Percentiles rank a stretch among this genome's conserved stretches.
phyloP scores from a whole-genome alignment of 2,329 filamentous ascomycete species.

The Venturia asperata region DNA sequence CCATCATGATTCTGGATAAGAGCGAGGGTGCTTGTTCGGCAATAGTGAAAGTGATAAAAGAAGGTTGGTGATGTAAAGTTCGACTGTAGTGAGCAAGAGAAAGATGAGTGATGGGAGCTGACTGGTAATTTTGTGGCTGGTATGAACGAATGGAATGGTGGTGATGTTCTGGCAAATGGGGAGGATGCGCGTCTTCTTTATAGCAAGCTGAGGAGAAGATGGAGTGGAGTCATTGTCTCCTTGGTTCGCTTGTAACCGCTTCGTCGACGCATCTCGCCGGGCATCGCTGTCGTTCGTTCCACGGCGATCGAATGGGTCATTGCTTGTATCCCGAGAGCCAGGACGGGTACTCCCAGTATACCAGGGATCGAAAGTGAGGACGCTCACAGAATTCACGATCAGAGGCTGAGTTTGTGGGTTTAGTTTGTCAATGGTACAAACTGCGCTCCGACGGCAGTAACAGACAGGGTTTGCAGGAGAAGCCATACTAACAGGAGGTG shows the following conservation, averaged over 20 bases:
- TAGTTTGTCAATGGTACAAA: not conserved
- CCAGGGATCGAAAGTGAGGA: not conserved
- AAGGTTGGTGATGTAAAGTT: not conserved
- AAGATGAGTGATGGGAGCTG: not conserved
- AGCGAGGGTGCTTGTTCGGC: slow-evolving; percentile 10
- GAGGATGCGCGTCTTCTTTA: not conserved
- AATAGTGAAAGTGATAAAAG: not conserved
- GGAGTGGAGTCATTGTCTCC: not conserved
- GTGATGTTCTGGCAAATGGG: not conserved
- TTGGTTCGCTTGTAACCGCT: not conserved
- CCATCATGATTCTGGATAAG: slow-evolving; percentile 10
- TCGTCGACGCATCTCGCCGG: not conserved
- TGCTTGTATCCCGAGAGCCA: not conserved
- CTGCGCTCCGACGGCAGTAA: not conserved
- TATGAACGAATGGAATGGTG: not conserved
- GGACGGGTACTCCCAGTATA: not conserved
- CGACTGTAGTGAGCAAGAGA: not conserved
- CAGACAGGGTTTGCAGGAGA: not conserved
- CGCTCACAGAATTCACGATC: not conserved
- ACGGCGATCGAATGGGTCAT: not conserved
- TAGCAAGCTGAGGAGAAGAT: not conserved
- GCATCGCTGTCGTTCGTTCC: not conserved
- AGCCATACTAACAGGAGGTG: not conserved
- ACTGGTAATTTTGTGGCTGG: not conserved
- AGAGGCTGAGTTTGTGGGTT: not conserved